Base-by-base conservation (phyloP, 345 rosid species). In the Dovyalis caffra region DNA sequence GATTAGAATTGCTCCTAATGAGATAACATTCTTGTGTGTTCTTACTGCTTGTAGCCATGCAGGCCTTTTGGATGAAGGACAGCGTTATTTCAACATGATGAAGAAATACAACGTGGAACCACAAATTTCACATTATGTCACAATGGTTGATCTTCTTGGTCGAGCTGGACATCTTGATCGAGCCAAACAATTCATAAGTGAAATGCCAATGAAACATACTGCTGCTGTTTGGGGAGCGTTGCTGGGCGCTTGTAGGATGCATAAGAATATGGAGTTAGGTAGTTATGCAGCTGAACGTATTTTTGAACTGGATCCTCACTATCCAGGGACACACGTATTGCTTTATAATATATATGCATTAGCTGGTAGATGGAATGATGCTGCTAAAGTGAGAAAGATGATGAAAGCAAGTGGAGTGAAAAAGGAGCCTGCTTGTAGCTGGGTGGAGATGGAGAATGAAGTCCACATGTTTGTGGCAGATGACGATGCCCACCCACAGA, bases 1-100 rank as follows among this genome's bases (percentile, higher is more conserved):
- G 51, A 81, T 29, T 9, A 84, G 83, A 75, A 68, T 84, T 72
- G 49, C 72, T 63, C 93, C 91, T 2, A 89, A 83, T 33, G 83
- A 85, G 61, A 81, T 88, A 79, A 85, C 96, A 29, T 89, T 82
- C 81, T 87, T 91, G 47, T 83, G 86, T 68, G 77, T 89, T 68
- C 84, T 89, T 68, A 84, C 87, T 64, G 93, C 91, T 76, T 91
- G 96, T 64, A 89, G 92, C 78, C 93, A 89, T 73, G 88, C 88
- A 6, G 89, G 91, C 45, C 87, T 88, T 74, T 23, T 88, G 37
- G 74, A 76, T 37, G 86, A 87, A 86, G 91, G 95, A 12, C 82
- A 77, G 66, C 64, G 72, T 70, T 87, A 76, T 77, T 89, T 87
- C 78, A 74, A 76, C n/a, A 16, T 83, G 77, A 87, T 88, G 89